These are phyloP conservation scores for Rauvolfia tetraphylla DNA, from an alignment of 257 asterid genomes.

Conservation along the genomic window DNA sequence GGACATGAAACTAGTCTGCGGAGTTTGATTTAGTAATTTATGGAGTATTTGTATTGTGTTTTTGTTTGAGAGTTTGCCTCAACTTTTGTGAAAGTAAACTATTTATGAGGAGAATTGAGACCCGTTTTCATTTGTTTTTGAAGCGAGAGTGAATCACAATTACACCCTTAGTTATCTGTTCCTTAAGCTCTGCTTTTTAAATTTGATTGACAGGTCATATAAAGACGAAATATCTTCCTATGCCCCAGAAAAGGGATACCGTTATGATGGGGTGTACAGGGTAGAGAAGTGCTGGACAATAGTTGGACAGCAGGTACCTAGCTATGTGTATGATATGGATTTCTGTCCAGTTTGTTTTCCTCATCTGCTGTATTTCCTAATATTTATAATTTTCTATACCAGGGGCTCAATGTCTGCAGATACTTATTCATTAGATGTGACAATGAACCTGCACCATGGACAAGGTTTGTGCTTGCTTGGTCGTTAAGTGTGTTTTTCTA, in stretches of 20 bases:
- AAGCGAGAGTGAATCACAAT: too few relatives aligned
- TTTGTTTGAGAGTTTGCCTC: too few relatives aligned
- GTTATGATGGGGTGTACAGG: conserved; percentile 83
- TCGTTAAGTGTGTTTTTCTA: background rate
- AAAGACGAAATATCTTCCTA: conserved; percentile 79
- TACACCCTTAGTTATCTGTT: background rate
- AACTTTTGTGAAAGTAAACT: too few relatives aligned
- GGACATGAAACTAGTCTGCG: background rate
- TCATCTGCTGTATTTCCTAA: conserved; percentile 16
- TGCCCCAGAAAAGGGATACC: conserved; percentile 66
- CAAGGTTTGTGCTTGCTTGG: conserved; percentile 45
- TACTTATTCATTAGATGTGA: conserved; percentile 80
- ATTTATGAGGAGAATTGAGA: too few relatives aligned
- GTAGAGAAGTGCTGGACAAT: conserved; percentile 77
- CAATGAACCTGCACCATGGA: conserved; percentile 94
- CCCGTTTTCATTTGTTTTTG: too few relatives aligned
- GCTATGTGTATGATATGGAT: background rate
- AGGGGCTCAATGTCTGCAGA: conserved; percentile 77
- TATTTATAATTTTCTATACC: conserved; percentile 10
- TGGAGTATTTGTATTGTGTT: too few relatives aligned
- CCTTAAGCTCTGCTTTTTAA: background rate
- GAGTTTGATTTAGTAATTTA: too few relatives aligned
- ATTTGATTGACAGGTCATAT: conserved; percentile 52
- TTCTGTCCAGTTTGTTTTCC: conserved; percentile 3
- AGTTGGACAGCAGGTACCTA: conserved; percentile 58